Base-by-base conservation (phyloP, 441 rosid genomes). In the Euphorbia celastroides region DNA sequence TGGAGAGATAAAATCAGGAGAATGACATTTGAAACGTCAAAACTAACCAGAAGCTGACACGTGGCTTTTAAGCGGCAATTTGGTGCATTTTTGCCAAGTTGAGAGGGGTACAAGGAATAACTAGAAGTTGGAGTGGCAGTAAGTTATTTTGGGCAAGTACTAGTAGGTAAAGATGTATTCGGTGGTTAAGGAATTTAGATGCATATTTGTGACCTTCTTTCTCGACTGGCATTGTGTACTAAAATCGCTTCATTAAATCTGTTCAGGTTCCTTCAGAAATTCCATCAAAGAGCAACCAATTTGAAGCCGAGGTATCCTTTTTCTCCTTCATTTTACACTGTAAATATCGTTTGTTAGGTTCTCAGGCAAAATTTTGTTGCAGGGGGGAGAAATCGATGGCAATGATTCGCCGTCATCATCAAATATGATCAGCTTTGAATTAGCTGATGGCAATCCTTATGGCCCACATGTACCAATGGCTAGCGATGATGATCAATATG, bases 341-440 rank as follows among this genome's bases (percentile, higher is more conserved):
- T 46, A 9, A 63, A 44, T 62, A 17, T 23, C 41, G 25, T 10
- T 64, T 64, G 67, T n/a, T 10, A 9, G 41, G 17, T 28, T 22
- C 9, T 34, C 6, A 25, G 36, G 30, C 30, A 64, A 5, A 25
- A 34, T 69, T 68, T 64, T 46, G 28, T 69, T 82, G 76, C 83
- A 90, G 98, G 88, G 74, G 61, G 81, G 82, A 61, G 69, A 44
- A 54, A 77, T 60, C 54, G 83, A 72, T 64, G 74, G 73, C 64
- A 25, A 71, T 64, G 66, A 80, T 32, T 66, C 89, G 25, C 80
- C 97, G 22, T 83, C 96, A 38, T 83, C 96, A 44, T 78, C 97
- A 44, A 72, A 79, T 36, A 88, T 94, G 90, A 91, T 89, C 56
- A 86, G 87, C 82, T 91, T 89, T 70, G 93, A 94, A 76, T 74